phyloP scores from a whole-genome alignment of 179 eudicot species.

The Carnegiea gigantea region DNA sequence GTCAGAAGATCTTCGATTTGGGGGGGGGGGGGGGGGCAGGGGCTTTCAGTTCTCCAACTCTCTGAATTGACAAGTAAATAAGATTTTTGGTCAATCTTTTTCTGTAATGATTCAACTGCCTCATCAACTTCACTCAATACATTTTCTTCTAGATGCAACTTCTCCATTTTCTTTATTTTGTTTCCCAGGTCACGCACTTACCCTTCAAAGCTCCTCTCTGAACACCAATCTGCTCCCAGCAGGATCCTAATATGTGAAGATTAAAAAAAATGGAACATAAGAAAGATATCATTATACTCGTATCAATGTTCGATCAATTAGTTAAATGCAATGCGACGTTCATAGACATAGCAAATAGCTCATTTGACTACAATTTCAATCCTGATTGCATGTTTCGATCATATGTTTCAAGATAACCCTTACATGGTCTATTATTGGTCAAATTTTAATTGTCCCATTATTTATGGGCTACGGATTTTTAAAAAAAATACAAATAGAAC shows the following conservation, averaged over 20 bases:
- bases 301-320: too few species aligned
- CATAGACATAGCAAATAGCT: too few species aligned
- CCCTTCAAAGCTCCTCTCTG: conserved; percentile 58
- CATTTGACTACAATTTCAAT: too few species aligned
- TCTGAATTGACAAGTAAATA: conserved; percentile 76
- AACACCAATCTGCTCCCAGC: conserved; percentile 77
- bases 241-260: conserved; percentile 56
- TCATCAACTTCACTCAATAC: conserved; percentile 58
- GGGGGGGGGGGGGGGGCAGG: conserved; percentile 3
- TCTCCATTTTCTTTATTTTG: conserved; percentile 80
- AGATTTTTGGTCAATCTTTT: conserved; percentile 67
- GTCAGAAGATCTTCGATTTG: conserved; percentile 33
- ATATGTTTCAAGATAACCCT: too few species aligned
- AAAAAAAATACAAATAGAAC: too few species aligned
- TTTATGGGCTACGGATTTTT: too few species aligned
- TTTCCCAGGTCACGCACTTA: conserved; percentile 69
- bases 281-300: too few species aligned
- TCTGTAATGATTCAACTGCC: conserved; percentile 81
- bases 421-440: too few species aligned
- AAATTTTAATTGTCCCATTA: too few species aligned
- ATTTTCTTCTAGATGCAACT: conserved; percentile 45
- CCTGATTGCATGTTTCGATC: too few species aligned
- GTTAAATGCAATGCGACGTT: too few species aligned
- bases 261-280: too few species aligned
- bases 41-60: conserved; percentile 59